phyloP scores from a whole-genome alignment of 306 rosid species.

The Nissolia schottii region DNA sequence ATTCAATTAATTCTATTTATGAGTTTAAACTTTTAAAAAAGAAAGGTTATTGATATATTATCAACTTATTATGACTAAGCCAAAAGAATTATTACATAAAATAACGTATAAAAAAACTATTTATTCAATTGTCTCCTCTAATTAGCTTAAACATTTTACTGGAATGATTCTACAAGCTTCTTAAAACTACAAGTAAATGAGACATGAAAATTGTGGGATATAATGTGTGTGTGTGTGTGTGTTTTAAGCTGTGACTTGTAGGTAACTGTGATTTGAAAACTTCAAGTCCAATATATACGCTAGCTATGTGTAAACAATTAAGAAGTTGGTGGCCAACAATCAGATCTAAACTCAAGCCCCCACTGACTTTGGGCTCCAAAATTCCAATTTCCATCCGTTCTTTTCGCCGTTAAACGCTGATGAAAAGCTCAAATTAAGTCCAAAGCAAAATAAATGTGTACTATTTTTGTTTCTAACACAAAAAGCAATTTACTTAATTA shows the following conservation, averaged over 20 bases:
- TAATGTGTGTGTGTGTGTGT: too few species aligned
- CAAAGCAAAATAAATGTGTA: background rate
- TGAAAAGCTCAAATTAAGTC: background rate
- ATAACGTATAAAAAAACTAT: too few species aligned
- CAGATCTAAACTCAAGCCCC: background rate
- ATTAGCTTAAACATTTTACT: too few species aligned
- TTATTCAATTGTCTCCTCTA: too few species aligned
- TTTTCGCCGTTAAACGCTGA: constrained; percentile 45
- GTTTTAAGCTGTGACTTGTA: too few species aligned
- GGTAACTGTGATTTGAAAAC: background rate
- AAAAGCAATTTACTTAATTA: background rate
- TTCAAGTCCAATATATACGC: background rate
- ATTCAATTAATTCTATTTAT: too few species aligned
- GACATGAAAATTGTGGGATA: background rate
- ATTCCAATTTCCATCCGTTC: constrained; percentile 23
- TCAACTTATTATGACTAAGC: too few species aligned
- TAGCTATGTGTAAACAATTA: background rate
- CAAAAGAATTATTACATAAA: too few species aligned
- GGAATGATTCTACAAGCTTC: too few species aligned
- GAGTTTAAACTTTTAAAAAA: too few species aligned
- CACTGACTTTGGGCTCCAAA: constrained; percentile 22
- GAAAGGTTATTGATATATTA: too few species aligned
- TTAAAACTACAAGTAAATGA: background rate
- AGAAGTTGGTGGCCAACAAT: background rate
- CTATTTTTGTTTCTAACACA: background rate